These are phyloP conservation scores for Spathaspora arborariae DNA, from an alignment of 805 yeast genomes.

Conservation along the genomic window DNA sequence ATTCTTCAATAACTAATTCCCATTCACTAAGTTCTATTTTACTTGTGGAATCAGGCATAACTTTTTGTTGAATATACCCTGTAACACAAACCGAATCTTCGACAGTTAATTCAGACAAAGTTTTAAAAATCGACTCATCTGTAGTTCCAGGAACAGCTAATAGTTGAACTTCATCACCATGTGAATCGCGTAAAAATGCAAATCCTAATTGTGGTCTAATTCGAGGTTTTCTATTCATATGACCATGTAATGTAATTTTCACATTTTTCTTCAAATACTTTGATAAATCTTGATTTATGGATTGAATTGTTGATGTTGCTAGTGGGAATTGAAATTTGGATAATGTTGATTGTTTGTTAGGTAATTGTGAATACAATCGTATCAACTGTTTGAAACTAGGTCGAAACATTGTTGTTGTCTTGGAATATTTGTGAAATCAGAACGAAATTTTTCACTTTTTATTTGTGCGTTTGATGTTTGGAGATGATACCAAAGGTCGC, in stretches of 20 bases:
- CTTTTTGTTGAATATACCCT: slow-evolving; percentile 47
- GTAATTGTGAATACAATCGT: slow-evolving; percentile 12
- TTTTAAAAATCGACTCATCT: slow-evolving; percentile 27
- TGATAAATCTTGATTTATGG: slow-evolving; percentile 10
- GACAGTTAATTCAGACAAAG: slow-evolving; percentile 48
- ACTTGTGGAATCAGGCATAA: slow-evolving; percentile 9
- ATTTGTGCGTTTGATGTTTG: not conserved
- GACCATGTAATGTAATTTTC: slow-evolving; percentile 65
- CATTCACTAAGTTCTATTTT: slow-evolving; percentile 25
- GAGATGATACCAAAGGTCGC: not conserved
- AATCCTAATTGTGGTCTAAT: slow-evolving; percentile 67
- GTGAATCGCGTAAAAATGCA: slow-evolving; percentile 68
- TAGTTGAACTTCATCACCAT: slow-evolving; percentile 63
- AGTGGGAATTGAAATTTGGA: slow-evolving; percentile 33
- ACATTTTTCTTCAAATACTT: slow-evolving; percentile 6
- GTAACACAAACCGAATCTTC: slow-evolving; percentile 73
- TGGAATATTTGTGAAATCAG: not conserved
- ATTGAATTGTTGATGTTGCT: slow-evolving; percentile 27
- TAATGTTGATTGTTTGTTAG: slow-evolving; percentile 19
- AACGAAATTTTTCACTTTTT: not conserved
- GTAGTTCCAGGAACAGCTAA: slow-evolving; percentile 39
- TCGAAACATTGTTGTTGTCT: not conserved
- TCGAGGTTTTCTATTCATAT: slow-evolving; percentile 76
- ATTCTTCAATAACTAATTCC: slow-evolving; percentile 55
- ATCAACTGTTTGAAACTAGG: not conserved